Conservation (phyloP, 805 yeast species). For the Candida bentonensis region DNA sequence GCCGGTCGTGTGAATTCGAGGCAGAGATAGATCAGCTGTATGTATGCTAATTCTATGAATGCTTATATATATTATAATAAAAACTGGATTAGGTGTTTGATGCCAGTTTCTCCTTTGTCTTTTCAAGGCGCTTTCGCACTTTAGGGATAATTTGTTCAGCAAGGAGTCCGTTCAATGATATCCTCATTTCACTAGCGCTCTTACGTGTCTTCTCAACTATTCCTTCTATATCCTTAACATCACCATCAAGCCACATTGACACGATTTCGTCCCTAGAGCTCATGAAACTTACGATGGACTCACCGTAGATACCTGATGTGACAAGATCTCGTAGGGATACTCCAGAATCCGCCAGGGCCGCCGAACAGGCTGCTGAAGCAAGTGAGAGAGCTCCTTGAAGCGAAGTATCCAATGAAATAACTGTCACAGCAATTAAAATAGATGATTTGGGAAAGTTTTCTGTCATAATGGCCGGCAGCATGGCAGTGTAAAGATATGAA, state of each 20-base stretch:
- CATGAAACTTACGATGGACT: background rate
- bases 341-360: slow-evolving; percentile 77
- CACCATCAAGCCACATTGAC: background rate
- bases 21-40: too few species aligned
- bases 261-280: background rate
- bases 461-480: slow-evolving; percentile 40
- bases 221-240: background rate
- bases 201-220: background rate
- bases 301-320: slow-evolving; percentile 19
- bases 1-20: too few species aligned
- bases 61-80: too few species aligned
- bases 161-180: background rate
- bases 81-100: too few species aligned
- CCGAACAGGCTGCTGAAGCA: slow-evolving; percentile 46
- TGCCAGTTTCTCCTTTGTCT: too few species aligned
- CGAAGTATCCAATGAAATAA: slow-evolving; percentile 37
- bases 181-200: background rate
- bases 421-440: slow-evolving; percentile 60
- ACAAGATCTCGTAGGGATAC: slow-evolving; percentile 70
- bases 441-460: slow-evolving; percentile 82
- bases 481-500: slow-evolving; percentile 37
- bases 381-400: slow-evolving; percentile 27
- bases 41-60: background rate
- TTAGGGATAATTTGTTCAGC: background rate
- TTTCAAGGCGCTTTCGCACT: background rate